Percentiles rank a stretch among this genome's conserved stretches.
Conservation (phyloP, 352 stramenopile species). For the Phytophthora multivora region DNA sequence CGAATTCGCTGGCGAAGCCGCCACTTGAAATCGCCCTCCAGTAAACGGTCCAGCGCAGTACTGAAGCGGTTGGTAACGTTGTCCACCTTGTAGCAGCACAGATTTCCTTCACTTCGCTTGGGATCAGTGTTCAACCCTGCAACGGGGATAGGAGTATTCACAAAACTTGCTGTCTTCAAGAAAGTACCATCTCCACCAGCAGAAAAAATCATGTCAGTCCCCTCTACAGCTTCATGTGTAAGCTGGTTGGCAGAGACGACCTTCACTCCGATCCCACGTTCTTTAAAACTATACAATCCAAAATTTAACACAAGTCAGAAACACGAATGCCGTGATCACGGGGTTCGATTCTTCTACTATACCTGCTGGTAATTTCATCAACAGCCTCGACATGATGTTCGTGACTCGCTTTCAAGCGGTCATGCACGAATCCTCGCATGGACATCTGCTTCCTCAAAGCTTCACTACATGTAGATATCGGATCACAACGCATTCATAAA, state of each 20-base stretch:
- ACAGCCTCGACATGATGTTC: conserved; percentile 86
- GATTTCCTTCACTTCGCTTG: conserved; percentile 82
- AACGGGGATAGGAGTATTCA: conserved; percentile 85
- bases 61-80: conserved; percentile 77
- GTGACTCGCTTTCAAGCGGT: conserved; percentile 85
- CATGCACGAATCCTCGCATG: conserved; percentile 89
- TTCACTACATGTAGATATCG: conserved; percentile 63
- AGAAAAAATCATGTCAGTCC: conserved; percentile 87
- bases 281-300: conserved; percentile 55
- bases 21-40: conserved; percentile 82
- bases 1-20: conserved; percentile 82
- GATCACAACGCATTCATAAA: conserved; percentile 10
- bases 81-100: conserved; percentile 89
- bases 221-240: conserved; percentile 77
- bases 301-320: conserved; percentile 13
- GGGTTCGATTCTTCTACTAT: background rate
- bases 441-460: conserved; percentile 90
- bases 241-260: conserved; percentile 83
- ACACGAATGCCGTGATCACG: background rate
- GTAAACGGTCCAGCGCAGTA: conserved; percentile 66
- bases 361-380: conserved; percentile 84
- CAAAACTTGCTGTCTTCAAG: conserved; percentile 85
- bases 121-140: conserved; percentile 88
- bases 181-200: conserved; percentile 88
- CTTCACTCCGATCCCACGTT: conserved; percentile 67